phyloP scores from a whole-genome alignment of 768 basidiomycete species.

The Podaxis pistillaris region DNA sequence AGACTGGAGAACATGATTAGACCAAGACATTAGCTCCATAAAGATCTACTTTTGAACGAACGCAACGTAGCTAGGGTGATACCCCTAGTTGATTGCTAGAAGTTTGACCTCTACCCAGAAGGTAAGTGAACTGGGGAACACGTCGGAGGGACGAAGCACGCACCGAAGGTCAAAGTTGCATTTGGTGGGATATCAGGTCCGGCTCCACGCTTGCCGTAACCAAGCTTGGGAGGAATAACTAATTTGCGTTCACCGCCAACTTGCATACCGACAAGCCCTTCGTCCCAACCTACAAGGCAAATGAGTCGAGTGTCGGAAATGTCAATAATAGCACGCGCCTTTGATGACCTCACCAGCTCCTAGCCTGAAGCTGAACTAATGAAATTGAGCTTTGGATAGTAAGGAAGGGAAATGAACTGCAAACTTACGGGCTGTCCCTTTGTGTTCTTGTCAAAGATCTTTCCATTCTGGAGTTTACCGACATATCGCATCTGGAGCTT shows the following conservation, averaged over 20 bases:
- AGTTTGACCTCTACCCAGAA: conserved; percentile 64
- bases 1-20: conserved; percentile 3
- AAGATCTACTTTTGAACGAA: conserved; percentile 13
- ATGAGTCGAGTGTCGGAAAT: background rate
- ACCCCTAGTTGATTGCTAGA: conserved; percentile 56
- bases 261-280: conserved; percentile 91
- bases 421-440: conserved; percentile 81
- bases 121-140: background rate
- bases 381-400: background rate
- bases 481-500: conserved; percentile 87
- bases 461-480: conserved; percentile 80
- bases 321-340: conserved; percentile 39
- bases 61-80: background rate
- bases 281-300: conserved; percentile 73
- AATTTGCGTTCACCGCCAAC: conserved; percentile 85
- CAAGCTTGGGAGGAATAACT: conserved; percentile 69
- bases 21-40: conserved; percentile 2
- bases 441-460: conserved; percentile 76
- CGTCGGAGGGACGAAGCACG: conserved; percentile 20
- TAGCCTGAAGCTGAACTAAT: conserved; percentile 50
- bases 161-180: conserved; percentile 82
- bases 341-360: conserved; percentile 93
- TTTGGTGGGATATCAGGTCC: conserved; percentile 68
- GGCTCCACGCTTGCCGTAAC: conserved; percentile 59
- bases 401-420: background rate